phyloP scores from a whole-genome alignment of 2,329 filamentous ascomycete species.

The Colletotrichum sojae region DNA sequence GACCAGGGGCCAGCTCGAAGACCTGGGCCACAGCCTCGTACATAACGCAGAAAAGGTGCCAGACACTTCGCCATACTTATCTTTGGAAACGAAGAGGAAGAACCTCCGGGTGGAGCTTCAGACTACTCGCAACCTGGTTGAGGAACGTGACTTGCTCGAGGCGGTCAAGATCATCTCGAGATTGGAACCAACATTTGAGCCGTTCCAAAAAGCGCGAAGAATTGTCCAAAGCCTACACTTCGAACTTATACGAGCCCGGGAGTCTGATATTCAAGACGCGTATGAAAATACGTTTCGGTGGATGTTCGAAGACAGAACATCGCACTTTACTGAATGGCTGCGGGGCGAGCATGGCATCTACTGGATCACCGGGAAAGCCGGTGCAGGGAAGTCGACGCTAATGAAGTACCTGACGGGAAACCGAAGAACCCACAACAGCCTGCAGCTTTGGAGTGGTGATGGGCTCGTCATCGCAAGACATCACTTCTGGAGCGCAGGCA shows the following conservation, averaged over 20 bases:
- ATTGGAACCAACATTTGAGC: neutral
- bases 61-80: too few relatives aligned
- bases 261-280: neutral
- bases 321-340: constrained; percentile 44
- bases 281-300: constrained; percentile 57
- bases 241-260: neutral
- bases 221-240: neutral
- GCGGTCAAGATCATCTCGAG: neutral
- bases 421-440: constrained; percentile 43
- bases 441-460: constrained; percentile 51
- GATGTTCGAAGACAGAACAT: constrained; percentile 51
- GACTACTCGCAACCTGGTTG: too few relatives aligned
- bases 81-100: too few relatives aligned
- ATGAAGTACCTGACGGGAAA: constrained; percentile 57
- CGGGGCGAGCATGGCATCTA: constrained; percentile 43
- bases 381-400: constrained; percentile 62
- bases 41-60: too few relatives aligned
- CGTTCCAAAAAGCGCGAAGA: neutral
- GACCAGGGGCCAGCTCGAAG: neutral
- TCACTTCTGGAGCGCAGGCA: constrained; percentile 59
- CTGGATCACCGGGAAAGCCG: constrained; percentile 60
- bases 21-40: neutral
- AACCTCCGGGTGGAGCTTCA: too few relatives aligned
- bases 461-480: constrained; percentile 51
- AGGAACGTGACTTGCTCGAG: neutral